These are phyloP conservation scores for Penicillium mononematosum DNA, from an alignment of 495 filamentous ascomycete species.

Conservation along the genomic window DNA sequence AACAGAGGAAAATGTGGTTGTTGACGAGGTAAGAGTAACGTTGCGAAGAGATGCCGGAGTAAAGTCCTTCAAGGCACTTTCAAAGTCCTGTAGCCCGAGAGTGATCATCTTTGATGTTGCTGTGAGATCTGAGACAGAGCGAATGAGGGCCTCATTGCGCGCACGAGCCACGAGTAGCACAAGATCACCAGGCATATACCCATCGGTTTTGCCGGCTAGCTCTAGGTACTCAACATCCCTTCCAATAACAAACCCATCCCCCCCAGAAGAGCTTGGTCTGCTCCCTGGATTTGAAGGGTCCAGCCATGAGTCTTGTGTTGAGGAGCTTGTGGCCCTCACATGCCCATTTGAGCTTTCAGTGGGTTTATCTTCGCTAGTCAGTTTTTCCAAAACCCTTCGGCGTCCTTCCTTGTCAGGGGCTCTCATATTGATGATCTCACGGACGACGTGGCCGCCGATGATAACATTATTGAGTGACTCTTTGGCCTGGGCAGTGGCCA, in stretches of 20 bases:
- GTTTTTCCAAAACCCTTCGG: constrained; percentile 72
- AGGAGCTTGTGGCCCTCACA: constrained; percentile 36
- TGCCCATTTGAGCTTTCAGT: constrained; percentile 38
- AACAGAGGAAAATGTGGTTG: constrained; percentile 84
- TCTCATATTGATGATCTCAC: constrained; percentile 79
- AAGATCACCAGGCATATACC: constrained; percentile 96
- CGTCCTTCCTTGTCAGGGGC: constrained; percentile 93
- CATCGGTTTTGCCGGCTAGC: constrained; percentile 87
- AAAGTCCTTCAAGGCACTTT: constrained; percentile 81
- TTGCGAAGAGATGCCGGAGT: constrained; percentile 92
- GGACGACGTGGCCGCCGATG: constrained; percentile 74
- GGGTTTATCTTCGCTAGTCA: constrained; percentile 45
- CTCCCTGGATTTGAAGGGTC: constrained; percentile 56
- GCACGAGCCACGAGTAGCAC: constrained; percentile 82
- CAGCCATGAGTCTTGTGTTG: constrained; percentile 66
- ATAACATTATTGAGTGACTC: constrained; percentile 80
- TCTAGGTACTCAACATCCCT: constrained; percentile 86
- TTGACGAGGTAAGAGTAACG: constrained; percentile 86
- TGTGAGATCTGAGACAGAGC: constrained; percentile 50
- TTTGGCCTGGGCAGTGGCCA: constrained; percentile 91
- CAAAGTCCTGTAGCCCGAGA: constrained; percentile 72
- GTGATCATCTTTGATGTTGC: constrained; percentile 49
- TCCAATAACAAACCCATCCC: constrained; percentile 66
- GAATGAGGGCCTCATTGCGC: constrained; percentile 85
- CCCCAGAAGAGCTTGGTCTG: constrained; percentile 47